Base-by-base conservation (phyloP, 1,284 basidiomycete species). In the Laetiporus sulphureus region DNA sequence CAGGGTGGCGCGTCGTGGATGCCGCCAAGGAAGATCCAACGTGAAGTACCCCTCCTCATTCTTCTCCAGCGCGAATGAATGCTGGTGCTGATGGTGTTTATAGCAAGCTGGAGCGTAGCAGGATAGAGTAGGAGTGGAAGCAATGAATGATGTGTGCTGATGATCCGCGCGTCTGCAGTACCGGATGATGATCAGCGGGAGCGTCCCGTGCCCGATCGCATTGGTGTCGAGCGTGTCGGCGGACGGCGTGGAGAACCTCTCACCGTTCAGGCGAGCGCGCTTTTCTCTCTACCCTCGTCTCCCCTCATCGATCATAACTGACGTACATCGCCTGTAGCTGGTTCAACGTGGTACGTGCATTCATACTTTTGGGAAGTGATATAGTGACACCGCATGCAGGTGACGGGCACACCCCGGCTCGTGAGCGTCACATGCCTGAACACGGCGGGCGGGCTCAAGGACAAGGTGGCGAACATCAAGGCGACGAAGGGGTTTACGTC, bases 141-240 rank as follows among this genome's bases (percentile, higher is more conserved):
- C n/a, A n/a, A 27, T 27, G 7, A 27, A 27, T 27, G 25, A 7
- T 27, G 25, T 7, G 13, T 27, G n/a, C n/a, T n/a, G 13, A 27
- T 27, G 25, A 13, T 27, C 25, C 13, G 25, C 13, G 8, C 8
- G 13, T 27, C n/a, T n/a, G n/a, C 25, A 58, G 59, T 61, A 60
- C 36, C 20, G 37, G 40, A 57, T 89, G 47, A 64, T 88, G 64
- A 84, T 79, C 22, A 80, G 79, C 31, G 76, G 74, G 1, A 74
- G 87, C 42, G 63, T 79, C 25, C 86, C 85, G 11, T 72, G 87
- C 31, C 86, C 87, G 2, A 76, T 88, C 45, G 85, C 80, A 0
- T 77, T 90, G 47, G 74, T 88, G 13, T 87, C 84, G 4, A 77
- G 80, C 10, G 45, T 83, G n/a, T 73, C 75, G 11, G 51, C 57